Evolutionary conservation across 257 asterid species (phyloP).

Genomic region (Fraxinus anomala): DNA sequence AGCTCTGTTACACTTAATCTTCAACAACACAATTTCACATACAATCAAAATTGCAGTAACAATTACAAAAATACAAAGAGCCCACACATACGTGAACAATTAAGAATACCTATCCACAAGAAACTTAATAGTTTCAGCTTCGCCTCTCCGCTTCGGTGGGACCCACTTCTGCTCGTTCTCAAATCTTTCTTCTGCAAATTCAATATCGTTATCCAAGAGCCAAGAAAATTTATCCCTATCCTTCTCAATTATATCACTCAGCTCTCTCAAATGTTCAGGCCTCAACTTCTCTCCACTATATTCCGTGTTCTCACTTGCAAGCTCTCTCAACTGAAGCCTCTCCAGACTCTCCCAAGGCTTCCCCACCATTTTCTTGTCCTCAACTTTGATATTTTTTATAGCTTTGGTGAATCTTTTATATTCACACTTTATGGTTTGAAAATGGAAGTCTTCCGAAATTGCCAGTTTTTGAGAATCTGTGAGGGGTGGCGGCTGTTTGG

Average conservation of each 20-base stretch:
- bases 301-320: constrained; percentile 49
- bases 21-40: constrained; percentile 26
- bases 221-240: constrained; percentile 74
- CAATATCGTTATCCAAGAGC: constrained; percentile 83
- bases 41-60: constrained; percentile 3
- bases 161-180: constrained; percentile 48
- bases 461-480: constrained; percentile 50
- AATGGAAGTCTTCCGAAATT: constrained; percentile 58
- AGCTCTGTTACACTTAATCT: constrained; percentile 68
- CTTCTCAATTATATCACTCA: constrained; percentile 70
- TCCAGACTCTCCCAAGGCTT: constrained; percentile 88
- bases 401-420: constrained; percentile 58
- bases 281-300: constrained; percentile 56
- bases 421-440: constrained; percentile 62
- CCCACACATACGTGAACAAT: not conserved
- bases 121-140: constrained; percentile 59
- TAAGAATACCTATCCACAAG: constrained; percentile 57
- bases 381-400: constrained; percentile 18
- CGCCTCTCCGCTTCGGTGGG: constrained; percentile 59
- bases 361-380: constrained; percentile 58
- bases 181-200: constrained; percentile 50
- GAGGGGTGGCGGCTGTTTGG: constrained; percentile 56
- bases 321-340: constrained; percentile 62
- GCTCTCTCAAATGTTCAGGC: constrained; percentile 62
- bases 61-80: constrained; percentile 2